Conservation (phyloP, 345 rosid genomes). For the Boechera divaricarpa region DNA sequence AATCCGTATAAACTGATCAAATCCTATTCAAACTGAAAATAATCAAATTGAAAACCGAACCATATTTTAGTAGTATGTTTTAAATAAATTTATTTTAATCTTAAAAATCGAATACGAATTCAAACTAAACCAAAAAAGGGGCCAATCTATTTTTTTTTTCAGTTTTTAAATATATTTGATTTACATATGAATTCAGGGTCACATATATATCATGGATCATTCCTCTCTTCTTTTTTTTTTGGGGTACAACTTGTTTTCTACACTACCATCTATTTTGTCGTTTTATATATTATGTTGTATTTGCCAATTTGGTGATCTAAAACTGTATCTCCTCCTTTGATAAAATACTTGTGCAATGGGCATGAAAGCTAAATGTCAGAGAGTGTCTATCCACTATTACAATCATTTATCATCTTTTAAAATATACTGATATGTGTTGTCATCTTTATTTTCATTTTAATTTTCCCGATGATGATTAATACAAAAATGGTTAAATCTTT, state of each 20-base stretch:
- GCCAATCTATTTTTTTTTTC: no score
- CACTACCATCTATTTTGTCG: not conserved
- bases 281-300: not conserved
- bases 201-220: slow-evolving; percentile 9
- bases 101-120: no score
- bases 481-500: not conserved
- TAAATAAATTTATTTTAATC: no score
- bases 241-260: slow-evolving; percentile 12
- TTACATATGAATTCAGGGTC: not conserved
- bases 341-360: slow-evolving; percentile 29
- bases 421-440: not conserved
- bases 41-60: no score
- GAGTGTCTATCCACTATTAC: slow-evolving; percentile 25
- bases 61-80: no score
- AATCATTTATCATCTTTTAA: slow-evolving; percentile 1
- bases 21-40: no score
- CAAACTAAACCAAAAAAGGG: no score
- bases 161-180: no score
- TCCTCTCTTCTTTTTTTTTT: not conserved
- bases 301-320: slow-evolving; percentile 28
- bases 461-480: not conserved
- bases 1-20: no score
- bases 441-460: not conserved
- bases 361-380: slow-evolving; percentile 34
- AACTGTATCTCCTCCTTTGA: slow-evolving; percentile 25